phyloP scores from a whole-genome alignment of 2,329 filamentous ascomycete species.

The Talaromyces funiculosus region DNA sequence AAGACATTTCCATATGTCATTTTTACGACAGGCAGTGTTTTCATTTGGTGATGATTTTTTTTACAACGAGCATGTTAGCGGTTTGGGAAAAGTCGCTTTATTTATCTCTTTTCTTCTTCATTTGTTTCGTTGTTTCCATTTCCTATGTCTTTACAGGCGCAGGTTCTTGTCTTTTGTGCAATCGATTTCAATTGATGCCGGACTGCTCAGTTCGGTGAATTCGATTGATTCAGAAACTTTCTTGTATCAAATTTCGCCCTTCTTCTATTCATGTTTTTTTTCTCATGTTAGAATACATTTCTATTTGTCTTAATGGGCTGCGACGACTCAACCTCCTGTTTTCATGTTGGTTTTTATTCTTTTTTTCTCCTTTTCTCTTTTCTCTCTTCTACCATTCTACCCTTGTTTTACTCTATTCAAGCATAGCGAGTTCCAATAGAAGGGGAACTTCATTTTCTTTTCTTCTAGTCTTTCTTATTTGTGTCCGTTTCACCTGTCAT shows the following conservation, averaged over 20 bases:
- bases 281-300: constrained; percentile 16
- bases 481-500: not conserved
- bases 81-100: constrained; percentile 35
- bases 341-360: constrained; percentile 20
- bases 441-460: not conserved
- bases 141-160: constrained; percentile 17
- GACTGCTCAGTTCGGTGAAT: not conserved
- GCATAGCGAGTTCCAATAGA: constrained; percentile 35
- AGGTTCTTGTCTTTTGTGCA: constrained; percentile 13
- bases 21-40: constrained; percentile 29
- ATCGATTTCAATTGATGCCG: not conserved
- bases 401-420: constrained; percentile 24
- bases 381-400: no score
- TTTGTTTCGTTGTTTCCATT: constrained; percentile 20
- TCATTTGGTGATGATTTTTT: constrained; percentile 28
- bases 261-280: not conserved
- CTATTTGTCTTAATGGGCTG: constrained; percentile 13
- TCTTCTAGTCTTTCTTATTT: not conserved
- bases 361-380: no score
- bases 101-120: constrained; percentile 23
- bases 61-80: constrained; percentile 33
- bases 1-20: constrained; percentile 26
- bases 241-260: constrained; percentile 12
- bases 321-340: constrained; percentile 19
- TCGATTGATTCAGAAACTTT: not conserved